Evolutionary conservation across 306 rosid species (phyloP).

Genomic region (Parietaria judaica): DNA sequence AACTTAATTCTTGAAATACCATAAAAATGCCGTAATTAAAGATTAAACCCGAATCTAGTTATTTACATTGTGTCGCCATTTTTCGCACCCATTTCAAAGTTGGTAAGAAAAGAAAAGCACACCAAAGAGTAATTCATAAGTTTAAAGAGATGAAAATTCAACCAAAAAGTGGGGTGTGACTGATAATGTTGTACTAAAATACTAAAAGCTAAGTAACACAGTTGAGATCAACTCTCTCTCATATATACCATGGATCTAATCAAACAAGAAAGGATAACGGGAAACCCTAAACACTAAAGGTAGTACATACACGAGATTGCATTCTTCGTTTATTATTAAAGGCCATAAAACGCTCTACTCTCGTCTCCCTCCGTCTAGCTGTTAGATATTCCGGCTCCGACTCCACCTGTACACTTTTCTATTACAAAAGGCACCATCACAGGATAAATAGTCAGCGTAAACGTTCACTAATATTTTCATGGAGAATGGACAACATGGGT

Average conservation of each 20-base stretch:
- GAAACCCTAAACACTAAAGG: conserved; percentile 13
- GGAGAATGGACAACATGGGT: not conserved
- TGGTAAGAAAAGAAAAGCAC: too few species aligned
- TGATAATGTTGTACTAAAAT: too few species aligned
- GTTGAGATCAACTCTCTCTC: too few species aligned
- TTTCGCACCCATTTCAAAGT: too few species aligned
- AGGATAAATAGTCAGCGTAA: too few species aligned
- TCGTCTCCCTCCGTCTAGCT: conserved; percentile 10
- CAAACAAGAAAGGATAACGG: conserved; percentile 2
- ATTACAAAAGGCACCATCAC: too few species aligned
- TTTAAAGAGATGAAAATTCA: too few species aligned
- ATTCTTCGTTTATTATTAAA: conserved; percentile 9
- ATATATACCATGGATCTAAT: too few species aligned
- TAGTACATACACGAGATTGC: conserved; percentile 17
- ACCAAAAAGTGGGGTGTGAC: too few species aligned
- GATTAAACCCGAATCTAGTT: too few species aligned
- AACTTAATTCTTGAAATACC: not conserved
- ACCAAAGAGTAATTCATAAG: too few species aligned
- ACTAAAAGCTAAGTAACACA: too few species aligned
- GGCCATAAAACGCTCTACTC: conserved; percentile 11
- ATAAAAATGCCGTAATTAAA: not conserved
- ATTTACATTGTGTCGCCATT: not conserved
- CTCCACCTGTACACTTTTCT: conserved; percentile 16
- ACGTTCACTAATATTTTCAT: not conserved
- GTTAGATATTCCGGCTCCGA: conserved; percentile 30